phyloP scores from a whole-genome alignment of 257 asterid genomes.

The Solanum lignicaule region DNA sequence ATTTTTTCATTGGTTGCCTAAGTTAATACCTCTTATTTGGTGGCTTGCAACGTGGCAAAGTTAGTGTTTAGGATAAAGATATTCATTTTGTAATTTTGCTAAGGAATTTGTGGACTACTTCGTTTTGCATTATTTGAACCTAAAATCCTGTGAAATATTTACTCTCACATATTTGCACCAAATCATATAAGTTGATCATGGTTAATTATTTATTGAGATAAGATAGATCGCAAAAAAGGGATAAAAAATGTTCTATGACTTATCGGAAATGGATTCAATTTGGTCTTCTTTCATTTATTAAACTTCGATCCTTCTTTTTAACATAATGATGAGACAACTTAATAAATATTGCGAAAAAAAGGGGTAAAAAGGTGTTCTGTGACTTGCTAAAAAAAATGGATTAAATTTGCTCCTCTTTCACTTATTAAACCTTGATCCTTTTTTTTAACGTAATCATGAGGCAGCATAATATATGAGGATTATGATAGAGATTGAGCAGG shows the following conservation, averaged over 20 bases:
- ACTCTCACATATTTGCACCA: background rate
- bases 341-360: background rate
- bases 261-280: background rate
- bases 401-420: background rate
- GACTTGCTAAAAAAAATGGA: background rate
- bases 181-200: background rate
- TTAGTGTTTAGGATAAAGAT: slow-evolving; percentile 25
- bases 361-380: background rate
- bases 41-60: slow-evolving; percentile 39
- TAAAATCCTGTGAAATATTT: background rate
- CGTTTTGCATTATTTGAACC: background rate
- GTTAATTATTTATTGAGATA: background rate
- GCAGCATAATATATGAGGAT: background rate
- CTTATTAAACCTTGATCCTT: no score
- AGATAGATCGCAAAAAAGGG: background rate
- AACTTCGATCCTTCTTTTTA: rapidly evolving
- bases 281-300: no score
- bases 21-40: slow-evolving; percentile 11
- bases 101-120: slow-evolving; percentile 10
- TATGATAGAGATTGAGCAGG: background rate
- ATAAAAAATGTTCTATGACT: background rate
- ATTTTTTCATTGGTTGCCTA: slow-evolving; percentile 39
- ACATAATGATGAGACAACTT: background rate
- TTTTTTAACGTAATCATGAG: background rate
- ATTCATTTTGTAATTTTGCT: slow-evolving; percentile 8